These are phyloP conservation scores for Sporothrix euskadiensis DNA, from an alignment of 2,329 filamentous ascomycete genomes.

Conservation along the genomic window DNA sequence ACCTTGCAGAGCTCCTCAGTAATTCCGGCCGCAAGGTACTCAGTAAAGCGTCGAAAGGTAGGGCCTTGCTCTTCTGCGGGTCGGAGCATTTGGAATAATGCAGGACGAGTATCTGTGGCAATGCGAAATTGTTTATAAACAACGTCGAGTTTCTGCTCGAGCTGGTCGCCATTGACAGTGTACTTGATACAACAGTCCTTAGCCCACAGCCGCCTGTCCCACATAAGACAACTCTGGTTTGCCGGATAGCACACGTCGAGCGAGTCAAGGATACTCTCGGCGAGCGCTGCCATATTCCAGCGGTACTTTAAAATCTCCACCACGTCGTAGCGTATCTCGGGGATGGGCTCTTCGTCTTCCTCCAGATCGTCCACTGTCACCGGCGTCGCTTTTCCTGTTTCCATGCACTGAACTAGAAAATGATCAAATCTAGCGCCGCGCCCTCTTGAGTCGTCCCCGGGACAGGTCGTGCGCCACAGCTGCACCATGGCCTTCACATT, in stretches of 20 bases:
- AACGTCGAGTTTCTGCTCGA: too few relatives aligned
- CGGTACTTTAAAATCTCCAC: neutral
- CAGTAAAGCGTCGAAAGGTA: neutral
- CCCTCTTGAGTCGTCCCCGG: neutral
- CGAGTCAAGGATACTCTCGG: neutral
- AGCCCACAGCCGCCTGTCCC: neutral
- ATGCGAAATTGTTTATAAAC: too few relatives aligned
- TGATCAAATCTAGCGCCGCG: neutral
- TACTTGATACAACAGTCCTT: too few relatives aligned
- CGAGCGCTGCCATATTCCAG: neutral
- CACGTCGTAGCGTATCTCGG: neutral
- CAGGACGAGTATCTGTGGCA: too few relatives aligned
- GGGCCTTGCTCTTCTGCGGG: neutral
- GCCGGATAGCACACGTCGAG: neutral
- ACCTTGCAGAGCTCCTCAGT: neutral
- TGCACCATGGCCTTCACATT: neutral
- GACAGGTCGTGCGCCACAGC: slow-evolving; percentile 3
- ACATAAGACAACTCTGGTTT: neutral
- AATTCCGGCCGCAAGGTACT: neutral
- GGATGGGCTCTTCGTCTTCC: neutral
- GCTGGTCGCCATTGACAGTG: too few relatives aligned
- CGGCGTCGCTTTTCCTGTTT: neutral
- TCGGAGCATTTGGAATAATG: neutral
- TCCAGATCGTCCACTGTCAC: neutral
- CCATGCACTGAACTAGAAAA: neutral